Base-by-base conservation (phyloP, 2,329 filamentous ascomycete species). In the Albifimbria verrucaria region DNA sequence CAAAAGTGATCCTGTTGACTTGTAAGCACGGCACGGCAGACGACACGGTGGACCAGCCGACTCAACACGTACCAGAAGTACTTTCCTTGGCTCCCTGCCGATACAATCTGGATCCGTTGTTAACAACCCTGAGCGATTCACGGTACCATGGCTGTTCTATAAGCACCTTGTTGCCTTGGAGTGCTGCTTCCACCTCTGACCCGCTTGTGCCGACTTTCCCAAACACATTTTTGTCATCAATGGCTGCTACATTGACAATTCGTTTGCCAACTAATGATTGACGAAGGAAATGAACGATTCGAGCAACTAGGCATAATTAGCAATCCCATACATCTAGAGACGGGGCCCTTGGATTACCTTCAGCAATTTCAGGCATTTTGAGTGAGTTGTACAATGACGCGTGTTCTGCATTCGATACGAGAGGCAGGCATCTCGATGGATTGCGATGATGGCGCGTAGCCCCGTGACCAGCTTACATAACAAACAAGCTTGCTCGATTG, bases 171-270 rank as follows among this genome's bases (percentile, higher is more conserved):
- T 89, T 93, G 4, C 90, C 91, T 3, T 79, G 79, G 65, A 97
- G 77, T 1, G 88, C 85, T 51, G 83, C 80, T 61, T 89, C 78
- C 57, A 99, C 92, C 25, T 87, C 88, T 0, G 82, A 70, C 1
- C 87, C 90, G 18, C 82, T 90, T 0, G 89, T 95, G 25, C 92
- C 92, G 20, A 86, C 92, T 72, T 97, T 97, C 61, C 92, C 92
- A 70, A 92, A 99, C 6, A 99, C 81, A 65, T 89, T 93, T 61
- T 77, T 76, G 73, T 99, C 93, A 63, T 96, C 87, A 57, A 87
- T 80, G 12, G 90, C 87, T 22, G 81, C 76, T 51, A 90, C 88
- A 41, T 80, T 82, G 46, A 79, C 74, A 55, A 99, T 86, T 10
- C 80, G 89, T 73, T 90, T 94, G 52, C 90, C 91, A 24, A 95